Conservation (phyloP, 192 early-diverging fungal species). For the Chytriomyces sp. region DNA sequence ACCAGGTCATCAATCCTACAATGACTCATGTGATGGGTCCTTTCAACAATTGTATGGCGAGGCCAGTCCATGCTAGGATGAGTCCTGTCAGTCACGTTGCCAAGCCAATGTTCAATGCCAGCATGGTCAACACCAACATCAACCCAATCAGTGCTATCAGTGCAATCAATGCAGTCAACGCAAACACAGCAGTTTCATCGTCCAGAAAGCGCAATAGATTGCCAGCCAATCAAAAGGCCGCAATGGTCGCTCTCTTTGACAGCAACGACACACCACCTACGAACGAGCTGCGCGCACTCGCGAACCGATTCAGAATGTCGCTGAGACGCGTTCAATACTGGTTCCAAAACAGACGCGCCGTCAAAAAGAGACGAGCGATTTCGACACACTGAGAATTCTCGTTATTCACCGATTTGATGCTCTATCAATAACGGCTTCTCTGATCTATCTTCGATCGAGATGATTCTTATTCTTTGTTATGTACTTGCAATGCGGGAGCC, state of each 20-base stretch:
- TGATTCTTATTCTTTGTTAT: not conserved
- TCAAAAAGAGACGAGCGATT: not conserved
- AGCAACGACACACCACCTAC: conserved; percentile 13
- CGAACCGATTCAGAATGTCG: not conserved
- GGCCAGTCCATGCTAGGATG: no score
- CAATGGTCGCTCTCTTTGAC: conserved; percentile 1
- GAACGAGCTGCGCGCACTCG: not conserved
- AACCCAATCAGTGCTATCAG: no score
- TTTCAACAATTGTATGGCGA: no score
- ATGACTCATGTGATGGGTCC: no score
- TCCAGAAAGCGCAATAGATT: not conserved
- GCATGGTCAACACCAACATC: no score
- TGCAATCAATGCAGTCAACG: no score
- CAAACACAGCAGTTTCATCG: no score
- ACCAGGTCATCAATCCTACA: no score
- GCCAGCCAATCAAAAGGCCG: not conserved
- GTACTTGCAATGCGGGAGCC: not conserved
- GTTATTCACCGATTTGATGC: not conserved
- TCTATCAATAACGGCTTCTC: not conserved
- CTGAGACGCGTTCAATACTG: conserved; percentile 20
- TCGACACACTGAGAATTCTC: not conserved
- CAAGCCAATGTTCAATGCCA: no score
- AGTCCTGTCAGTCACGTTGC: no score
- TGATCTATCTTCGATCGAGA: not conserved
- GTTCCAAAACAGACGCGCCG: conserved; percentile 27